Evolutionary conservation across 805 yeast genomes (phyloP).

Genomic region (Myxozyma lipomycoides): DNA sequence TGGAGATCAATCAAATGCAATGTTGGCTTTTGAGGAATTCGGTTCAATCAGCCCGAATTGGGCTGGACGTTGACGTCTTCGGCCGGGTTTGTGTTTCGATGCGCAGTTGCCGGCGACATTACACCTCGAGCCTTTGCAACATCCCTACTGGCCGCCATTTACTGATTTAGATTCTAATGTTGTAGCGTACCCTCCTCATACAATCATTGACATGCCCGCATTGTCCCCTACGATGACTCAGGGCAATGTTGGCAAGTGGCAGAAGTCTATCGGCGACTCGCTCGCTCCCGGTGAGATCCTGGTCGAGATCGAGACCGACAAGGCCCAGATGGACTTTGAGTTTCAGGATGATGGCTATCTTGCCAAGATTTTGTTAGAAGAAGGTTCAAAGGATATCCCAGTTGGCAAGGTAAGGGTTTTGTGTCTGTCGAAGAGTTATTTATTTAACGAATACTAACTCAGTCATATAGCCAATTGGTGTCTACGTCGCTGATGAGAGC

Average conservation of each 20-base stretch:
- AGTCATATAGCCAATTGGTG: constrained; percentile 91
- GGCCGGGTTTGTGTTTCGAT: too few relatives aligned
- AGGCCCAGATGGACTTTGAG: constrained; percentile 97
- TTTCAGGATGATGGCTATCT: constrained; percentile 94
- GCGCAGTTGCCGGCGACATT: too few relatives aligned
- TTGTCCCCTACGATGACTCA: constrained; percentile 99
- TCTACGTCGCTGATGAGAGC: constrained; percentile 79
- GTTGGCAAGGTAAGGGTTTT: constrained; percentile 58
- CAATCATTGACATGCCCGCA: constrained; percentile 95
- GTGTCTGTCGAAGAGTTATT: neutral
- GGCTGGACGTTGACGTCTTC: too few relatives aligned
- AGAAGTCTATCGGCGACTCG: constrained; percentile 82
- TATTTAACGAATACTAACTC: too few relatives aligned
- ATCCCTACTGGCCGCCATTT: too few relatives aligned
- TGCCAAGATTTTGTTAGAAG: constrained; percentile 79
- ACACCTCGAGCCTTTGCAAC: too few relatives aligned
- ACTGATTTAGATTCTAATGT: neutral
- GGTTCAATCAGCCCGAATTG: neutral
- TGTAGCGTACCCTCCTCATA: constrained; percentile 66
- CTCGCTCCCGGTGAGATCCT: constrained; percentile 88
- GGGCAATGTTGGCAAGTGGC: constrained; percentile 88
- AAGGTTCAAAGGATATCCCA: constrained; percentile 84
- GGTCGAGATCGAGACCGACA: constrained; percentile 97
- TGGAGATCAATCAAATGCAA: too few relatives aligned
- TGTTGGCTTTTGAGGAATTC: neutral